Conservation (phyloP, 495 filamentous ascomycete species). For the Oidiodendron maius region DNA sequence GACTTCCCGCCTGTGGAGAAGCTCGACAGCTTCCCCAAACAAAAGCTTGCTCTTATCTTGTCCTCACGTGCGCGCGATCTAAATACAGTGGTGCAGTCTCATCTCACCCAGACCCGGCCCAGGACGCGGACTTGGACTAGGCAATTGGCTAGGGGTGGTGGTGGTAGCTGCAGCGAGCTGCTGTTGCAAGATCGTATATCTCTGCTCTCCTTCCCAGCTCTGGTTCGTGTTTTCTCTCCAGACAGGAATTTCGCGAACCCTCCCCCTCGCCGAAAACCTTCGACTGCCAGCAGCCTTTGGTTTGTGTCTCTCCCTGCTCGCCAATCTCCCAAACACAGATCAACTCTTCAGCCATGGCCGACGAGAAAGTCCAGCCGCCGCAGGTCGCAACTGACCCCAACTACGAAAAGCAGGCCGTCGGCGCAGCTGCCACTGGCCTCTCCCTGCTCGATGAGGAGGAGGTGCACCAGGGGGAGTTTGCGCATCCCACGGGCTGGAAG, state of each 20-base stretch:
- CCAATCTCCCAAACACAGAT: neutral
- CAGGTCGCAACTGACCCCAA: neutral
- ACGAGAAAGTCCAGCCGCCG: neutral
- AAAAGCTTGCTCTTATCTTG: neutral
- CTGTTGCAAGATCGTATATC: no score
- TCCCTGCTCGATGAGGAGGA: neutral
- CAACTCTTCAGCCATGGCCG: neutral
- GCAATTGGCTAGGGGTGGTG: no score
- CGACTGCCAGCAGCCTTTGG: neutral
- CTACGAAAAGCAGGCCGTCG: neutral
- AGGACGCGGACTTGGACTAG: no score
- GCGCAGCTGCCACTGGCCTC: neutral
- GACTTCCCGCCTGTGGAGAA: conserved; percentile 5
- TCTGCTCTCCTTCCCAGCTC: no score
- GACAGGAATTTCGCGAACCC: no score
- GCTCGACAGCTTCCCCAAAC: no score
- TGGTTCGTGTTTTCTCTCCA: no score
- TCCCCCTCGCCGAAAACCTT: neutral
- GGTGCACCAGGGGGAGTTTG: neutral
- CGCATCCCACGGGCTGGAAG: conserved; percentile 48
- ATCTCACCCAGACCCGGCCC: no score
- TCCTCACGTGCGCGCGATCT: neutral
- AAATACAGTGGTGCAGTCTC: no score
- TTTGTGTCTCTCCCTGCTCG: neutral
- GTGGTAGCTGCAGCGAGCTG: no score